These are phyloP conservation scores for Eucalyptus globulus DNA, from an alignment of 345 rosid genomes.

Conservation along the genomic window DNA sequence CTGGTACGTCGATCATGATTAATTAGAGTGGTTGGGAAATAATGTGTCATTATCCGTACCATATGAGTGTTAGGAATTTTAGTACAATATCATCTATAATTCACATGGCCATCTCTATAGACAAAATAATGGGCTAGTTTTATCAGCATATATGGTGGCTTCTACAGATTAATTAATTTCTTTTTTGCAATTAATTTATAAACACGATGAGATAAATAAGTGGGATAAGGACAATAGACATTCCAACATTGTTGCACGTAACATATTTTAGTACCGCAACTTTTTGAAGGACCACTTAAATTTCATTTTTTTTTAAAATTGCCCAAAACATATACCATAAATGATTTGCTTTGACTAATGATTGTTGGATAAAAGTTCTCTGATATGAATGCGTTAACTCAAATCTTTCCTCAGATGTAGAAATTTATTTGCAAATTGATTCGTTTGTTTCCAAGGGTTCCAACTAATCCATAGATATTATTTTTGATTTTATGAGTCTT, in stretches of 20 bases:
- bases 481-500: too few relatives aligned
- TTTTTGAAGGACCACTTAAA: neutral
- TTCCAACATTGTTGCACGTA: neutral
- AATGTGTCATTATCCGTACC: neutral
- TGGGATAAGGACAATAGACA: neutral
- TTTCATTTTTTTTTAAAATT: neutral
- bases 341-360: neutral
- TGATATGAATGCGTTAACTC: neutral
- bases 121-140: too few relatives aligned
- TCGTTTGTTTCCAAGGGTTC: too few relatives aligned
- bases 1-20: neutral
- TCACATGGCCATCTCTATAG: neutral
- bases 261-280: neutral
- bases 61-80: neutral
- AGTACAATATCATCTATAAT: neutral
- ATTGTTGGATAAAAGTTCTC: neutral
- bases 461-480: too few relatives aligned
- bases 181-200: neutral
- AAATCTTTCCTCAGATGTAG: neutral
- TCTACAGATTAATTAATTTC: too few relatives aligned
- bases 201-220: neutral
- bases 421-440: too few relatives aligned
- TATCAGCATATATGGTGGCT: too few relatives aligned
- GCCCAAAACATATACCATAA: neutral
- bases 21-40: neutral